Evolutionary conservation across 139 green algal genomes (phyloP).

Genomic region (Ettlia oleoabundans): DNA sequence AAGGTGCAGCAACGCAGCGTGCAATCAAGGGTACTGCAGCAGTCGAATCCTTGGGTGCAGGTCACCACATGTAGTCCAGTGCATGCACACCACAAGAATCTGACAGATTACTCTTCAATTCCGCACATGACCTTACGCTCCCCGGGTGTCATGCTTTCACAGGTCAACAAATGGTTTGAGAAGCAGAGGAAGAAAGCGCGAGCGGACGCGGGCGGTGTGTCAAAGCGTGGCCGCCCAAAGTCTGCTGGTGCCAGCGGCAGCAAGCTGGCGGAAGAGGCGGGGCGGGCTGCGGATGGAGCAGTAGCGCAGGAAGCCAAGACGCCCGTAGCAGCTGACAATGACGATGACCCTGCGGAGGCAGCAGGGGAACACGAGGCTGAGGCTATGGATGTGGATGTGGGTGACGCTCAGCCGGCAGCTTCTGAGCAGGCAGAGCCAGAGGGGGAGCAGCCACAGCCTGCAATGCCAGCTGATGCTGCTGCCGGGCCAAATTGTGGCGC

Average conservation of each 20-base stretch:
- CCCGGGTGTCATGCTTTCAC: not conserved
- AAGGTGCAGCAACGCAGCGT: too few relatives aligned
- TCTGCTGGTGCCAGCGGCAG: not conserved
- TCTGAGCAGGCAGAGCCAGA: not conserved
- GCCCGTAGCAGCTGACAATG: too few relatives aligned
- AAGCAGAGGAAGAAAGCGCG: slow-evolving; percentile 38
- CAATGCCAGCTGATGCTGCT: not conserved
- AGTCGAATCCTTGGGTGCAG: too few relatives aligned
- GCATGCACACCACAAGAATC: too few relatives aligned
- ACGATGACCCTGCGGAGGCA: too few relatives aligned
- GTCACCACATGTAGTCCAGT: too few relatives aligned
- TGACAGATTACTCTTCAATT: too few relatives aligned
- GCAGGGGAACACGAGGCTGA: not conserved
- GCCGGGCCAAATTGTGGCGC: not conserved
- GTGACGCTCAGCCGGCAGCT: not conserved
- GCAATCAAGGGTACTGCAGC: too few relatives aligned
- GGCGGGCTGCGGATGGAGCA: not conserved
- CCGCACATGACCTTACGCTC: too few relatives aligned
- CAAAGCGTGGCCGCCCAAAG: slow-evolving; percentile 35
- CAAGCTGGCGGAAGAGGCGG: not conserved
- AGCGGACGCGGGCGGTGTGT: not conserved
- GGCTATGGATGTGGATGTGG: slow-evolving; percentile 1
- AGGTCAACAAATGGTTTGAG: slow-evolving; percentile 53
- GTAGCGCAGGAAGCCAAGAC: not conserved
- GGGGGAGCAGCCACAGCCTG: not conserved